A percentile compares a stretch with the other conserved stretches of the same genome.
phyloP scores from a whole-genome alignment of 345 rosid genomes.

The Combretum micranthum region DNA sequence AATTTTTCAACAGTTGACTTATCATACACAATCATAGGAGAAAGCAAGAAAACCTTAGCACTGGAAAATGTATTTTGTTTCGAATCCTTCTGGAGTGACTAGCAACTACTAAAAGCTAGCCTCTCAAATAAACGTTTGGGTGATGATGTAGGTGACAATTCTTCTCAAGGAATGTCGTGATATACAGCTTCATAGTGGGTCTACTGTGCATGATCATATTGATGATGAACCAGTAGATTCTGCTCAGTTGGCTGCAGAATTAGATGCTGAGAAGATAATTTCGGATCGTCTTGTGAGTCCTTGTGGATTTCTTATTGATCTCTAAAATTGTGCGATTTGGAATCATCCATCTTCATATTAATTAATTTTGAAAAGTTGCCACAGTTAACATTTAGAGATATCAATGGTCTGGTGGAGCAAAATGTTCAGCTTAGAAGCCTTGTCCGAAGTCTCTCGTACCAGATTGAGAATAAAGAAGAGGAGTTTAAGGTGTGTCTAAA shows the following conservation, averaged over 20 bases:
- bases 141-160: slow-evolving; percentile 58
- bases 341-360: background rate
- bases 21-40: too few species aligned
- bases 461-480: slow-evolving; percentile 59
- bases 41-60: too few species aligned
- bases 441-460: slow-evolving; percentile 72
- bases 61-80: background rate
- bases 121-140: slow-evolving; percentile 3
- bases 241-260: slow-evolving; percentile 42
- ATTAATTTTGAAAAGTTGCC: slow-evolving; percentile 21
- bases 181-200: slow-evolving; percentile 84
- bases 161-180: slow-evolving; percentile 96
- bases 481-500: slow-evolving; percentile 60
- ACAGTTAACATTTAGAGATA: slow-evolving; percentile 87
- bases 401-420: slow-evolving; percentile 92
- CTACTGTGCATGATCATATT: slow-evolving; percentile 31
- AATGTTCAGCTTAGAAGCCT: slow-evolving; percentile 90
- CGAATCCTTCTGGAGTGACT: background rate
- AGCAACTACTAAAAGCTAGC: background rate
- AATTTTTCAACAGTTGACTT: too few species aligned
- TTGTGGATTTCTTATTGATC: background rate
- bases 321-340: background rate
- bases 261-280: slow-evolving; percentile 62
- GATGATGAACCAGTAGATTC: slow-evolving; percentile 29
- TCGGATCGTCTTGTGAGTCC: slow-evolving; percentile 67